Conservation (phyloP, 2,329 filamentous ascomycete species). For the Penicillium janthinellum region DNA sequence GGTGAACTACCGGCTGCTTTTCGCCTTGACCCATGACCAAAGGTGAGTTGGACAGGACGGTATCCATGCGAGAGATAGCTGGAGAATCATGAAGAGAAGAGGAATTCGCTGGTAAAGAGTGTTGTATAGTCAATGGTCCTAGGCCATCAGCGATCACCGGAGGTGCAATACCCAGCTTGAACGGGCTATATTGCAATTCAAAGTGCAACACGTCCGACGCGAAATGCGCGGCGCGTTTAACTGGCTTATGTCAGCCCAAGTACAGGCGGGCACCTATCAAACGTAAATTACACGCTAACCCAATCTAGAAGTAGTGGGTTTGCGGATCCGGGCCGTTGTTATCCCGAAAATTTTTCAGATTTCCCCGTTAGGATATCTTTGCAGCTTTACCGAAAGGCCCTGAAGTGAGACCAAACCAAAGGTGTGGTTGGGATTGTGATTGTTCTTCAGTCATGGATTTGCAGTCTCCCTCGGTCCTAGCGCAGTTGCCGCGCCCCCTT, state of each 20-base stretch:
- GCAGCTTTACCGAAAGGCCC: slow-evolving; percentile 22
- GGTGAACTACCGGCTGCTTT: slow-evolving; percentile 40
- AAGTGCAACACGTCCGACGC: slow-evolving; percentile 23
- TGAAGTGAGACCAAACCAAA: slow-evolving; percentile 16
- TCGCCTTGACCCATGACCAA: slow-evolving; percentile 45
- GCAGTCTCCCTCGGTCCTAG: slow-evolving; percentile 47
- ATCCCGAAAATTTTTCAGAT: slow-evolving; percentile 43
- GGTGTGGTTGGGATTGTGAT: slow-evolving; percentile 9
- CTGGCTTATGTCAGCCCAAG: slow-evolving; percentile 23
- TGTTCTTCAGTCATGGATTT: slow-evolving; percentile 43
- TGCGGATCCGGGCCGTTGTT: slow-evolving; percentile 31
- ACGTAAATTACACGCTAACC: slow-evolving; percentile 11
- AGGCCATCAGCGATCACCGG: background rate
- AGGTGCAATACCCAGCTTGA: background rate
- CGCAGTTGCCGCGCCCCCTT: slow-evolving; percentile 49
- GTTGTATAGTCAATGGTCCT: slow-evolving; percentile 2
- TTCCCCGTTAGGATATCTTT: slow-evolving; percentile 23
- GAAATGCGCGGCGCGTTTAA: slow-evolving; percentile 25
- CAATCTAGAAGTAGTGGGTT: slow-evolving; percentile 7
- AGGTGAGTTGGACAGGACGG: slow-evolving; percentile 25
- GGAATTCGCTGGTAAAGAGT: background rate
- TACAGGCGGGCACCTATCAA: background rate
- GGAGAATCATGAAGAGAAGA: slow-evolving; percentile 23
- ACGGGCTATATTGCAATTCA: slow-evolving; percentile 10
- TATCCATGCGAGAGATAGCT: slow-evolving; percentile 29